Evolutionary conservation across 2,329 filamentous ascomycete species (phyloP).

Genomic region (Penicillium italicum): DNA sequence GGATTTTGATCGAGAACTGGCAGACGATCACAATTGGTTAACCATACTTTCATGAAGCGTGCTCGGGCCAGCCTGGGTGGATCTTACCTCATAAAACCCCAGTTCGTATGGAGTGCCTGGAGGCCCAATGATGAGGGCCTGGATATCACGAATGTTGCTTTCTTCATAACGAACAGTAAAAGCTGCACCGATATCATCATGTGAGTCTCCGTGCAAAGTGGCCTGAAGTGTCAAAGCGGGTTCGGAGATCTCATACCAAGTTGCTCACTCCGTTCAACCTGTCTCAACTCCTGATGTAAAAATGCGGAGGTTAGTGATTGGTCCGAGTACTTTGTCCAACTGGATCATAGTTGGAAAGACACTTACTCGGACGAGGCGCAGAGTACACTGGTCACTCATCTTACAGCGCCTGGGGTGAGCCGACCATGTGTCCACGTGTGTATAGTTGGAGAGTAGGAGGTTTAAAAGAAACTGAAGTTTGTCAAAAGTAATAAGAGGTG

Average conservation of each 20-base stretch:
- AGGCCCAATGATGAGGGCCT: slow-evolving; percentile 84
- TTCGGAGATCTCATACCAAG: slow-evolving; percentile 6
- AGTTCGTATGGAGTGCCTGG: slow-evolving; percentile 96
- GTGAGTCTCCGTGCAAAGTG: neutral
- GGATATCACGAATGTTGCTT: slow-evolving; percentile 81
- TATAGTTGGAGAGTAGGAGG: neutral
- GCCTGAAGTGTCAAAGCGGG: neutral
- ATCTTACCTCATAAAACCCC: slow-evolving; percentile 84
- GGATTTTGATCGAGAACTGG: slow-evolving; percentile 73
- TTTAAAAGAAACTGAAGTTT: neutral
- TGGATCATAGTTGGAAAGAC: neutral
- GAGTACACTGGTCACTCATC: slow-evolving; percentile 16
- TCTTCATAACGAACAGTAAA: slow-evolving; percentile 85
- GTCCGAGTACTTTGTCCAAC: neutral
- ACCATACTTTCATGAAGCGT: neutral
- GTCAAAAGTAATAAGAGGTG: neutral
- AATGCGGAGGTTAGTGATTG: neutral
- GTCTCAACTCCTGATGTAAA: slow-evolving; percentile 12
- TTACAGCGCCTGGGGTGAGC: neutral
- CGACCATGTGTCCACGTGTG: neutral
- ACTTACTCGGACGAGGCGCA: slow-evolving; percentile 18
- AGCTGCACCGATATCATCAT: slow-evolving; percentile 49
- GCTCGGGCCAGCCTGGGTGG: neutral
- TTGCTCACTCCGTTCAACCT: slow-evolving; percentile 12
- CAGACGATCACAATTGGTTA: neutral